Conservation (phyloP, 805 yeast genomes). For the Wickerhamiella cacticola region DNA sequence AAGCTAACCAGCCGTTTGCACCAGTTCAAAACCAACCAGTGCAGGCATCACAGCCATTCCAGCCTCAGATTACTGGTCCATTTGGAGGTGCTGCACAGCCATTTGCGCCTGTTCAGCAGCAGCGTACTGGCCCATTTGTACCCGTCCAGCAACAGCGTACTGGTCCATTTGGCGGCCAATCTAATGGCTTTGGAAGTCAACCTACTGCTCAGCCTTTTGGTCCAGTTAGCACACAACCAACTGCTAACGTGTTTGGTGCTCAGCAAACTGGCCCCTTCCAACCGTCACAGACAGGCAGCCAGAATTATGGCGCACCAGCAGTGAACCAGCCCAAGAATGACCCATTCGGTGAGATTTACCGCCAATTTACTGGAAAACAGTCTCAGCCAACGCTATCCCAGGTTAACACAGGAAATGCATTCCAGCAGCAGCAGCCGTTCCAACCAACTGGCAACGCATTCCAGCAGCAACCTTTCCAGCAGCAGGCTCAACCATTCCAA, state of each 20-base stretch:
- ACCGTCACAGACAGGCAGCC: slow-evolving; percentile 3
- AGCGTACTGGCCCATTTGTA: slow-evolving; percentile 17
- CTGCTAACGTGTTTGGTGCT: slow-evolving; percentile 17
- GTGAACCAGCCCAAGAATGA: slow-evolving; percentile 14
- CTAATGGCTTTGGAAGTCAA: not conserved
- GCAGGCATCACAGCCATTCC: slow-evolving; percentile 14
- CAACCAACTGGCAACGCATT: not conserved
- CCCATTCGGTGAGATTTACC: slow-evolving; percentile 15
- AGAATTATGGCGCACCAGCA: slow-evolving; percentile 5
- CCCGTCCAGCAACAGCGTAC: slow-evolving; percentile 16
- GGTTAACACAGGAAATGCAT: slow-evolving; percentile 1
- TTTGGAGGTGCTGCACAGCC: slow-evolving; percentile 25
- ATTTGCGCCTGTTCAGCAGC: slow-evolving; percentile 19
- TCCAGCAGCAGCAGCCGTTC: not conserved
- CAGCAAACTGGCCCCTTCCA: slow-evolving; percentile 15
- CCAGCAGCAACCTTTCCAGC: slow-evolving; percentile 14
- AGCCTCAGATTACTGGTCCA: slow-evolving; percentile 21
- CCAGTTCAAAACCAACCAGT: not conserved
- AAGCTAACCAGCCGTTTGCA: slow-evolving; percentile 2
- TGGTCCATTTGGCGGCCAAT: slow-evolving; percentile 15
- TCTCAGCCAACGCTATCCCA: slow-evolving; percentile 4
- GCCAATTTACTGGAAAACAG: slow-evolving; percentile 8
- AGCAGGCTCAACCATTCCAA: slow-evolving; percentile 12
- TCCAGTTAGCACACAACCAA: slow-evolving; percentile 7
- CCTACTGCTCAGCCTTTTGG: slow-evolving; percentile 9